Base-by-base conservation (phyloP, 2,329 filamentous ascomycete genomes). In the Penicillium capsulatum region DNA sequence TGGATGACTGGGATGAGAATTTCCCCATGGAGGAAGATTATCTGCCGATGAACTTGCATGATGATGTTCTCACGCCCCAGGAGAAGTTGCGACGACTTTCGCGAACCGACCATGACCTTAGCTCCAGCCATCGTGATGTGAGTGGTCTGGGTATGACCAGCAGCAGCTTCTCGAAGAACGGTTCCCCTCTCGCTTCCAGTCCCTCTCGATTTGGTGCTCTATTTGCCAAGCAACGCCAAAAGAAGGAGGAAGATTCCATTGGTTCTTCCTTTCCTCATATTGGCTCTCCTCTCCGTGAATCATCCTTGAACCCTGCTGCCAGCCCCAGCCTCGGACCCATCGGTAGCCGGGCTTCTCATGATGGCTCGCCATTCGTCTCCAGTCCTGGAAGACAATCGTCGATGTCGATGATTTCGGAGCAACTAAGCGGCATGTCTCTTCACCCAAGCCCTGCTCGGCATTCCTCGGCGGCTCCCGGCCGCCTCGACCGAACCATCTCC, bases 21-120 rank as follows among this genome's bases (percentile, higher is more conserved):
- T 92, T 94, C 56, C 78, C 83, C 19, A 91, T 92, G 54, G 87
- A 94, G 62, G 90, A 94, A 57, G 89, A 94, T 57, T 86, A 92
- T 55, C 74, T 97, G 7, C 92, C 91, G 0, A 84, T 74, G 17
- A 79, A 74, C 39, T 63, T 83, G 31, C 77, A 79, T 47, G 79
- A 83, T 49, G 72, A 83, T 54, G 71, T 83, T 10, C 70, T 83
- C 22, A 79, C 76, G 0, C 78, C 79, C 0, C 76, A 80, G 49
- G 77, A 80, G 54, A 75, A 74, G 53, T 72, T 76, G 59, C 71
- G 79, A 31, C 71, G 79, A 13, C 71, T 78, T 36, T 81, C 79
- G 9, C 71, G 77, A 31, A 76, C 75, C 10, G 76, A 79, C 33
- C 69, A 72, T 38, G 77, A 79, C 3, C 42, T 64, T 52, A 69